phyloP scores from a whole-genome alignment of 352 stramenopile species.

The Aphanomyces stellatus region DNA sequence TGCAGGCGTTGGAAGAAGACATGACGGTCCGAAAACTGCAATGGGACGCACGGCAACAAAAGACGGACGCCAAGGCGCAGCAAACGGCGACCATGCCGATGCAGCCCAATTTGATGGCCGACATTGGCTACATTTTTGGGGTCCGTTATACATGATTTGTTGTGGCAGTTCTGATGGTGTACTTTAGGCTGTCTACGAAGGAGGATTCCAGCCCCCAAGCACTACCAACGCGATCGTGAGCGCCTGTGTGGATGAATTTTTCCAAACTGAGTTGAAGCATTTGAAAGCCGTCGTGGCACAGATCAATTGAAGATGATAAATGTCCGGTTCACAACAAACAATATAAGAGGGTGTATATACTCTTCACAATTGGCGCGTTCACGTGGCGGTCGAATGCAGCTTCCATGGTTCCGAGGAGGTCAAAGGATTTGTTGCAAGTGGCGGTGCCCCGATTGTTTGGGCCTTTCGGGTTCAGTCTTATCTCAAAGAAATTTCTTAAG shows the following conservation, averaged over 20 bases:
- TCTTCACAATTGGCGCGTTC: not conserved
- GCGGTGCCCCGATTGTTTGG: too few relatives aligned
- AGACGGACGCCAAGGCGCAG: not conserved
- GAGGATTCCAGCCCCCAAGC: not conserved
- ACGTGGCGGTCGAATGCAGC: not conserved
- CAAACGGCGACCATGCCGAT: not conserved
- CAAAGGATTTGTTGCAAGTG: too few relatives aligned
- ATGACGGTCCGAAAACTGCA: constrained; percentile 4
- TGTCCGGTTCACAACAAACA: not conserved
- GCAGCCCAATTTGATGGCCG: not conserved
- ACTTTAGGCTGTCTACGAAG: constrained; percentile 9
- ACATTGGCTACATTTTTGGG: constrained; percentile 87
- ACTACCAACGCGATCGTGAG: not conserved
- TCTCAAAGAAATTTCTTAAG: too few relatives aligned
- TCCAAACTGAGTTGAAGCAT: constrained; percentile 12
- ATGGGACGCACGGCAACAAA: not conserved
- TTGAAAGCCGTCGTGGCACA: constrained; percentile 8
- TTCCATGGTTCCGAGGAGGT: not conserved
- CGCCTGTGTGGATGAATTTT: constrained; percentile 13
- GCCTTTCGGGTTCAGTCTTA: too few relatives aligned
- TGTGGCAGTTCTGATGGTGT: not conserved
- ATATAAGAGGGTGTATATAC: not conserved
- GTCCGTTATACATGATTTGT: constrained; percentile 25
- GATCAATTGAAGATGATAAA: not conserved
- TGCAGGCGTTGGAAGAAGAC: constrained; percentile 1